Base-by-base conservation (phyloP, 176 grass and related monocot genomes). In the Eremochloa ophiuroides region DNA sequence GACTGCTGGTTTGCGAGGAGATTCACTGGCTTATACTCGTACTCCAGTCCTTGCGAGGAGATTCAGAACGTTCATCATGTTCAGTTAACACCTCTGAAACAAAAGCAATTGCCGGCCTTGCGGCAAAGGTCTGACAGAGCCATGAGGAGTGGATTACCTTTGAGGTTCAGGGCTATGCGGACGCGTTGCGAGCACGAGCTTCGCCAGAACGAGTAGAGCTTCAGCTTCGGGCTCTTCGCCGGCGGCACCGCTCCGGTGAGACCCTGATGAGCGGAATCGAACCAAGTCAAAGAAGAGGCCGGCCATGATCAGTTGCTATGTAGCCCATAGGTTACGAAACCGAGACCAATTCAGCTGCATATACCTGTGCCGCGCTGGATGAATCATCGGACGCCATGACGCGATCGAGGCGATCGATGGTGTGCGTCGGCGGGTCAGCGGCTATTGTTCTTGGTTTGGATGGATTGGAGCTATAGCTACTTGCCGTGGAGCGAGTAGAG, bases 161-260 rank as follows among this genome's bases (percentile, higher is more conserved):
- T 66, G 81, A 83, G 71, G 42, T 55, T 30, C 23, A 83, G 81
- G 29, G 33, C 81, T 64, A 83, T 75, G 60, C 71, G 61, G 33
- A 75, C 71, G 10, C 81, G 71, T 1, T 83, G 43, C 15, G 81
- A 51, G 81, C 81, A 83, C 2, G 71, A 83, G 43, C 81, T 75
- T 12, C 81, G 10, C 71, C 81, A 83, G 81, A 83, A 83, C 1
- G 81, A 83, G 60, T 83, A 83, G 81, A 83, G 81, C 71, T 83
- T 83, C 60, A 83, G 81, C 58, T 28, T 66, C 10, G 20, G 50
- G 50, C 7, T n/a, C 20, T n/a, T 55, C 7, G 1, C 50, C 50
- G 50, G 17, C 47, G 47, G 20, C 8, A 23, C 16, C 10, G 51
- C 37, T 60, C 79, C 79, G 66, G 66, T 12, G 50, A 71, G 7